Percentiles rank a stretch among this genome's conserved stretches.
phyloP scores from a whole-genome alignment of 2,329 filamentous ascomycete genomes.

The Paecilomyces dactylethromorphus region DNA sequence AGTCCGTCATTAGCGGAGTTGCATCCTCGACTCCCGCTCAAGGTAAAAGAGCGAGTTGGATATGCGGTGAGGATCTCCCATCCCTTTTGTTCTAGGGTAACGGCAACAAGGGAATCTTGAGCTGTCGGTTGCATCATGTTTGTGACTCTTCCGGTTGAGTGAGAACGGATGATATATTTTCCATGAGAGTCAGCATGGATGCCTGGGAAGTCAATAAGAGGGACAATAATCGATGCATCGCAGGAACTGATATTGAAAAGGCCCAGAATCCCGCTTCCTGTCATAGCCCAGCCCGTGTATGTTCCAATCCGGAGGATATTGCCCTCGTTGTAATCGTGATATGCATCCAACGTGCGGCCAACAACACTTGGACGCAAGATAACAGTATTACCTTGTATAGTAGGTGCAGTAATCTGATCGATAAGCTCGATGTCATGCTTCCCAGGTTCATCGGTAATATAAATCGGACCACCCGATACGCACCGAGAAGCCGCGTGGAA shows the following conservation, averaged over 20 bases:
- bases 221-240: slow-evolving; percentile 61
- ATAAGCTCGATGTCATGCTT: slow-evolving; percentile 72
- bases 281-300: slow-evolving; percentile 63
- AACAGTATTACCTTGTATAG: slow-evolving; percentile 64
- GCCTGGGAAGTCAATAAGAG: slow-evolving; percentile 67
- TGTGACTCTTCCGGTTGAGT: slow-evolving; percentile 58
- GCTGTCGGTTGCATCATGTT: slow-evolving; percentile 28
- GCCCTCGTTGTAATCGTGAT: slow-evolving; percentile 68
- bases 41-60: slow-evolving; percentile 53
- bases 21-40: slow-evolving; percentile 22
- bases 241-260: slow-evolving; percentile 72
- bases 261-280: slow-evolving; percentile 70
- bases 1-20: slow-evolving; percentile 19
- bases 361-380: slow-evolving; percentile 72
- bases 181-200: slow-evolving; percentile 42
- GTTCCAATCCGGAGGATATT: slow-evolving; percentile 69
- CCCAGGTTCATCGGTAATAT: slow-evolving; percentile 86
- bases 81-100: slow-evolving; percentile 58
- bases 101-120: slow-evolving; percentile 47
- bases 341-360: slow-evolving; percentile 66
- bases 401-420: slow-evolving; percentile 71
- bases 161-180: slow-evolving; percentile 67
- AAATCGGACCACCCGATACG: slow-evolving; percentile 84
- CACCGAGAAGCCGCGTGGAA: slow-evolving; percentile 90
- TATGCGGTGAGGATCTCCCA: slow-evolving; percentile 80